These are phyloP conservation scores for Pseudozyma hubeiensis DNA, from an alignment of 1,284 basidiomycete species.

Conservation along the genomic window DNA sequence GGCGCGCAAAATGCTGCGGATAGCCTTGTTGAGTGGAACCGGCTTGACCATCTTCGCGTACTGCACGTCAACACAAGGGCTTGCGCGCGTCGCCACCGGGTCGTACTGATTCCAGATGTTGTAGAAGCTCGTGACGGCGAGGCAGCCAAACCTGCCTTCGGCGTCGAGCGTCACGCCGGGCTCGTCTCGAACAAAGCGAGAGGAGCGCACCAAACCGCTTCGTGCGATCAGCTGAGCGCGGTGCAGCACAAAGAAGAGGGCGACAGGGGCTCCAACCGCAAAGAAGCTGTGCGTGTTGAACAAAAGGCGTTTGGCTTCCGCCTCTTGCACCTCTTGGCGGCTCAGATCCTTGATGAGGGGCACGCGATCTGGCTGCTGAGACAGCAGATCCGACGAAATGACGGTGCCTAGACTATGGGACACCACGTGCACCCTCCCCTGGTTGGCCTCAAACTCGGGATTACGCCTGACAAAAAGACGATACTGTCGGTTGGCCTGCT, in stretches of 20 bases:
- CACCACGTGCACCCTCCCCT: constrained; percentile 70
- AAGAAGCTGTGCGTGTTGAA: constrained; percentile 72
- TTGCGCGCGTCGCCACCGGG: constrained; percentile 71
- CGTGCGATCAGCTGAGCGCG: constrained; percentile 73
- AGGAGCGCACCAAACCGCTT: constrained; percentile 71
- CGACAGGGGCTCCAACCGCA: constrained; percentile 73
- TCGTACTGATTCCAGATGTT: constrained; percentile 73
- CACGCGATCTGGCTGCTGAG: constrained; percentile 73
- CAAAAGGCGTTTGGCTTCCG: constrained; percentile 38
- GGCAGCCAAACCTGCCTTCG: constrained; percentile 72
- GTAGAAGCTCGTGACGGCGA: constrained; percentile 72
- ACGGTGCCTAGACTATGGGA: constrained; percentile 73
- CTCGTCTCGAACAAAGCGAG: constrained; percentile 70
- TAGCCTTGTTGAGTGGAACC: constrained; percentile 42
- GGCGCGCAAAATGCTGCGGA: constrained; percentile 38
- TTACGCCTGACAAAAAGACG: constrained; percentile 73
- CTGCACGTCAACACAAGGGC: constrained; percentile 69
- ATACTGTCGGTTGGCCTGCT: constrained; percentile 69
- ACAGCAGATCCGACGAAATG: constrained; percentile 73
- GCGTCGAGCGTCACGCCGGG: constrained; percentile 68
- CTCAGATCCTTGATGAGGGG: constrained; percentile 29
- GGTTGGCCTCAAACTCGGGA: constrained; percentile 69
- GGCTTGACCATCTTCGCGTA: constrained; percentile 50
- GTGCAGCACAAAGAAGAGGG: constrained; percentile 73
- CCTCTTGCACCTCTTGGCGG: constrained; percentile 21